phyloP scores from a whole-genome alignment of 2,329 filamentous ascomycete genomes.

The Colletotrichum sp. region DNA sequence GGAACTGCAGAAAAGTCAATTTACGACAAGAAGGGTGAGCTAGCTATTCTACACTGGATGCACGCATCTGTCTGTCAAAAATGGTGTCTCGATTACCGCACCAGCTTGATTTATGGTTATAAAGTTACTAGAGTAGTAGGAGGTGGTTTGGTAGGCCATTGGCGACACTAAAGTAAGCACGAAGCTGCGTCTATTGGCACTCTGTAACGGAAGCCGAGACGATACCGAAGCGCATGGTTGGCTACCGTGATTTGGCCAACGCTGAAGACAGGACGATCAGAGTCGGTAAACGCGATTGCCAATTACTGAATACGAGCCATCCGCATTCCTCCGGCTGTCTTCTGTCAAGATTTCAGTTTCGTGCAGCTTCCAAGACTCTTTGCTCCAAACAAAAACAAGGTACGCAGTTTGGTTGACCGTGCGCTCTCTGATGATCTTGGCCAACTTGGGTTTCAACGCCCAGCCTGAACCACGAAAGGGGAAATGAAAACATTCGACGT shows the following conservation, averaged over 20 bases:
- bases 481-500: not conserved
- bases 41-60: not conserved
- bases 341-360: not conserved
- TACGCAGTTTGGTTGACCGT: not conserved
- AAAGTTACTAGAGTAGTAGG: no score
- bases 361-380: not conserved
- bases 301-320: not conserved
- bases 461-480: not conserved
- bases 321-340: not conserved
- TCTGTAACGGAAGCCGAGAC: not conserved
- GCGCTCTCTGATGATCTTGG: not conserved
- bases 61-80: accelerated
- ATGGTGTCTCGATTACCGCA: not conserved
- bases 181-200: not conserved
- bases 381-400: not conserved
- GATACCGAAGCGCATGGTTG: not conserved
- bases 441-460: not conserved
- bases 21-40: not conserved
- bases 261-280: not conserved
- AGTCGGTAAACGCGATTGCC: not conserved
- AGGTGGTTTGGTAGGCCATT: not conserved
- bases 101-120: no score
- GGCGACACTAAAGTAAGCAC: not conserved
- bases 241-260: not conserved
- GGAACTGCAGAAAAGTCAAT: not conserved